Percentiles rank a stretch among this genome's conserved stretches.
phyloP scores from a whole-genome alignment of 768 basidiomycete species.

The Rubroboletus pulcherrimus region DNA sequence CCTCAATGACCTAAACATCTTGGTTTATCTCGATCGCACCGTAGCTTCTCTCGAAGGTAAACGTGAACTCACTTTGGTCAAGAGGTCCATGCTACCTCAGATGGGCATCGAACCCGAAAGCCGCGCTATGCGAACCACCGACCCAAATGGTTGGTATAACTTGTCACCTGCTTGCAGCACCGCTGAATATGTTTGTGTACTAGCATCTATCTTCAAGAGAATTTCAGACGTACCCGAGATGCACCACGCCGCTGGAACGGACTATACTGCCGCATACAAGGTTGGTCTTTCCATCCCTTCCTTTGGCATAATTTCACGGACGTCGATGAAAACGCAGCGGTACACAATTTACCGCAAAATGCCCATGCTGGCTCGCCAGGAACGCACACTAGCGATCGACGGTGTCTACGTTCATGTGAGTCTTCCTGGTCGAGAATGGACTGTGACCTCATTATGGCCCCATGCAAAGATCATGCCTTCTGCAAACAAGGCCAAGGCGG shows the following conservation, averaged over 20 bases:
- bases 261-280: conserved; percentile 85
- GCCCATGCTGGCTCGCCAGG: conserved; percentile 90
- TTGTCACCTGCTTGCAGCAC: background rate
- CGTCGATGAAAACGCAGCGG: conserved; percentile 48
- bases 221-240: conserved; percentile 64
- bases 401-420: conserved; percentile 88
- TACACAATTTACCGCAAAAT: conserved; percentile 92
- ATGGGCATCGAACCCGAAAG: conserved; percentile 68
- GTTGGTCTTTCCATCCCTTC: conserved; percentile 33
- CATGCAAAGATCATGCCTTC: conserved; percentile 79
- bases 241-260: conserved; percentile 58
- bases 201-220: conserved; percentile 92
- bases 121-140: conserved; percentile 68
- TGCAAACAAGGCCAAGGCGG: conserved; percentile 69
- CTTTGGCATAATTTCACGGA: background rate
- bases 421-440: background rate
- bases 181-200: background rate
- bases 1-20: conserved; percentile 54
- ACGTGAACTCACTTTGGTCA: conserved; percentile 76
- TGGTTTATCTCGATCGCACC: conserved; percentile 90
- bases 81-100: conserved; percentile 68
- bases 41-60: conserved; percentile 94
- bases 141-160: conserved; percentile 77
- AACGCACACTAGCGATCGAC: conserved; percentile 90
- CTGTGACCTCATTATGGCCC: conserved; percentile 3